These are phyloP conservation scores for Hygrophila difformis DNA, from an alignment of 257 asterid genomes.

Conservation along the genomic window DNA sequence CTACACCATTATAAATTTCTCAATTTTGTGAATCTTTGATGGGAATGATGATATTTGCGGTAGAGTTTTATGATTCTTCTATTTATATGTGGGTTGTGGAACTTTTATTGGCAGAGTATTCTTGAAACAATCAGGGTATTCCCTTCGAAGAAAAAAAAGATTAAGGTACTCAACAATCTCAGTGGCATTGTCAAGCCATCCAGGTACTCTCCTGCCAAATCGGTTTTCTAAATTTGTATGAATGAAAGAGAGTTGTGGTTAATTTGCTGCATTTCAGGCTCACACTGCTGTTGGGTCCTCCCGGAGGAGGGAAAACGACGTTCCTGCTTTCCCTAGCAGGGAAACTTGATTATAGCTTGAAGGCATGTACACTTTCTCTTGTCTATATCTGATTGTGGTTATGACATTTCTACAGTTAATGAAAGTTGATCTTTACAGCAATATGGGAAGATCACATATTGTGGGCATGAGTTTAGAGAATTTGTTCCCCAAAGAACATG, in stretches of 20 bases:
- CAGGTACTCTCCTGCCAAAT: conserved; percentile 11
- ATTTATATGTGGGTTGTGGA: too few relatives aligned
- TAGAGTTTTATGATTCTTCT: too few relatives aligned
- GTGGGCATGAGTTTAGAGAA: too few relatives aligned
- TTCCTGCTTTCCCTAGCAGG: too few relatives aligned
- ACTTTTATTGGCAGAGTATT: conserved; percentile 23
- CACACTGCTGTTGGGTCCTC: conserved; percentile 45
- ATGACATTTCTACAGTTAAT: too few relatives aligned
- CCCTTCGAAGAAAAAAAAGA: conserved; percentile 30
- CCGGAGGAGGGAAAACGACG: conserved; percentile 40
- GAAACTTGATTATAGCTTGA: conserved; percentile 22
- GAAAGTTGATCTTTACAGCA: too few relatives aligned
- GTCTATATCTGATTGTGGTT: too few relatives aligned
- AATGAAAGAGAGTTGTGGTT: neutral
- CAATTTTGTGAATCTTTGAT: neutral
- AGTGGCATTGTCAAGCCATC: conserved; percentile 33
- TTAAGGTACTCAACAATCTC: conserved; percentile 26
- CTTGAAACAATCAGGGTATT: conserved; percentile 22
- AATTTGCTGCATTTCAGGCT: conserved; percentile 22
- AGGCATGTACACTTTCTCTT: too few relatives aligned
- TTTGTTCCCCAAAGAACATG: too few relatives aligned
- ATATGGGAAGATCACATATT: too few relatives aligned
- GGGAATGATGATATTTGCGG: too few relatives aligned
- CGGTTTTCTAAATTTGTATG: neutral
- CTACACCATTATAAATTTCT: neutral